Conservation (phyloP, 2,329 filamentous ascomycete genomes). For the Dactylonectria macrodidyma region DNA sequence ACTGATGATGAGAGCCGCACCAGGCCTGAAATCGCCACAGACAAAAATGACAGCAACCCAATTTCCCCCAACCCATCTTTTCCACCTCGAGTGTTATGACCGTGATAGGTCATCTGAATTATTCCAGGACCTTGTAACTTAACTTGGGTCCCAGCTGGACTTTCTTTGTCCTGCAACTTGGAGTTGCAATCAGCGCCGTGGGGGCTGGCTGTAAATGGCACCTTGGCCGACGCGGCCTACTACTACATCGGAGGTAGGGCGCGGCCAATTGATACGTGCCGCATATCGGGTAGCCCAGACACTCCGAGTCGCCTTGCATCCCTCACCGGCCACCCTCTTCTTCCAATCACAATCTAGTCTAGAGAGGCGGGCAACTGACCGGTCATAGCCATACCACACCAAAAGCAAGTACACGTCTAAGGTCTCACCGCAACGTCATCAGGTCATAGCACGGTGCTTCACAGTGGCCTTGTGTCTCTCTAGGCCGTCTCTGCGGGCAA, state of each 20-base stretch:
- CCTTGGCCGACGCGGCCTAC: constrained; percentile 32
- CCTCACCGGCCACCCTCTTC: constrained; percentile 39
- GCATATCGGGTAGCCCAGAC: constrained; percentile 37
- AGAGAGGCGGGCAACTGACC: constrained; percentile 43
- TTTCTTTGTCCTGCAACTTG: constrained; percentile 27
- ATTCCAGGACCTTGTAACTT: constrained; percentile 12
- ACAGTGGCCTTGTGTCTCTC: constrained; percentile 58
- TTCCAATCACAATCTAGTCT: constrained; percentile 41
- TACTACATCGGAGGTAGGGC: constrained; percentile 25
- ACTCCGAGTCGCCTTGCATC: constrained; percentile 36
- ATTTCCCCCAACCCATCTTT: background rate
- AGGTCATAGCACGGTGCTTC: constrained; percentile 54
- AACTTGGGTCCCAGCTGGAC: constrained; percentile 18
- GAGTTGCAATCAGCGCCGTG: constrained; percentile 31
- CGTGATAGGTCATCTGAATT: constrained; percentile 14
- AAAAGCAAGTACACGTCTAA: constrained; percentile 33
- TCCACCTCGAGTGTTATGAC: constrained; percentile 16
- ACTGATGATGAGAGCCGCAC: constrained; percentile 12
- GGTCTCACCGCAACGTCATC: constrained; percentile 42
- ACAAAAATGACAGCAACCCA: background rate
- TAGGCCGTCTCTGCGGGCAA: constrained; percentile 59
- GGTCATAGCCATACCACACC: constrained; percentile 41
- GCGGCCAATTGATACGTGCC: constrained; percentile 38
- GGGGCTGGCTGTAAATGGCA: constrained; percentile 28
- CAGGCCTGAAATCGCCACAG: background rate